phyloP scores from a whole-genome alignment of 2,329 filamentous ascomycete species.

The Penicillium crustosum region DNA sequence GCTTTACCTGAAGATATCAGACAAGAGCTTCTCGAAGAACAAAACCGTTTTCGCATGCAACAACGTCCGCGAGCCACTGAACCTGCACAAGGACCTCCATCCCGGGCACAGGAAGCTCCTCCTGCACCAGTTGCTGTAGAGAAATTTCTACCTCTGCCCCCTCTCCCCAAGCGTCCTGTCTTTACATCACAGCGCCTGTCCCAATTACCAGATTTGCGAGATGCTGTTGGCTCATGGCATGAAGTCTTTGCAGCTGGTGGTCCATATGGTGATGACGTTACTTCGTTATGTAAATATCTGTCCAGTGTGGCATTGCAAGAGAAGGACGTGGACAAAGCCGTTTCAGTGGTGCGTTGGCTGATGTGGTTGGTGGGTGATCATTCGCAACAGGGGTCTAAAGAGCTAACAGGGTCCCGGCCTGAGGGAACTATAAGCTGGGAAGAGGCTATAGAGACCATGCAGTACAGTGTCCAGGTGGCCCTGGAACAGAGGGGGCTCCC shows the following conservation, averaged over 20 bases:
- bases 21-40: slow-evolving; percentile 73
- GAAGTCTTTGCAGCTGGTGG: slow-evolving; percentile 68
- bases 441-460: slow-evolving; percentile 41
- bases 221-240: slow-evolving; percentile 76
- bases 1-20: slow-evolving; percentile 81
- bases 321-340: slow-evolving; percentile 72
- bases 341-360: slow-evolving; percentile 67
- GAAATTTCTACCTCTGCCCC: slow-evolving; percentile 43
- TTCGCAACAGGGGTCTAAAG: slow-evolving; percentile 39
- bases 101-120: slow-evolving; percentile 18
- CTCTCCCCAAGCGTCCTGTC: slow-evolving; percentile 55
- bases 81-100: slow-evolving; percentile 26
- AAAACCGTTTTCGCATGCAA: slow-evolving; percentile 61
- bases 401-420: slow-evolving; percentile 31
- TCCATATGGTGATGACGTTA: slow-evolving; percentile 76
- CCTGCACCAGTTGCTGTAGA: slow-evolving; percentile 16
- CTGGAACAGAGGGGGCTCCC: slow-evolving; percentile 49
- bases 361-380: slow-evolving; percentile 41
- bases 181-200: slow-evolving; percentile 62
- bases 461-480: slow-evolving; percentile 44
- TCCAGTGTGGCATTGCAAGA: slow-evolving; percentile 71
- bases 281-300: slow-evolving; percentile 72
- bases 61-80: slow-evolving; percentile 55
- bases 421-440: slow-evolving; percentile 35
- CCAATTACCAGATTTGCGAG: slow-evolving; percentile 63